Conservation (phyloP, 176 grass and related monocot species). For the Carex myosuroides region DNA sequence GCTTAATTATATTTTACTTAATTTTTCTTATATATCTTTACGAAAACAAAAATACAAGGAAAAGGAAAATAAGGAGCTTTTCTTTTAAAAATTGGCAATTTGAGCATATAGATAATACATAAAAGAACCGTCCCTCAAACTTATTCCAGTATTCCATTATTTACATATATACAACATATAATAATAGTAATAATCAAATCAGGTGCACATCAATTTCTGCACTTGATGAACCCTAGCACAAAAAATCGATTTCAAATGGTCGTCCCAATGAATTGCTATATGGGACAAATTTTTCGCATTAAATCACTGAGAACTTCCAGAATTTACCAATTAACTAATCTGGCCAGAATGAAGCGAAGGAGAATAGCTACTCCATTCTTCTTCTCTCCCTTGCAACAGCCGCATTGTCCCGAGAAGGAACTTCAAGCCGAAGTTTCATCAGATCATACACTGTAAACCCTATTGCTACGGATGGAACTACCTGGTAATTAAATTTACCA, state of each 20-base stretch:
- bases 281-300: not conserved
- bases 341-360: constrained; percentile 52
- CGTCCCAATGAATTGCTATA: not conserved
- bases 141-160: constrained; percentile 12
- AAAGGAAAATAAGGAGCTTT: not conserved
- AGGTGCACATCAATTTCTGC: not conserved
- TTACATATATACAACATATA: constrained; percentile 12
- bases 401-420: constrained; percentile 71
- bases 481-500: constrained; percentile 29
- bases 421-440: constrained; percentile 78
- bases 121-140: not conserved
- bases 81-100: not conserved
- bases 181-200: not conserved
- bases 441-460: constrained; percentile 88
- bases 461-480: constrained; percentile 91
- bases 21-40: not conserved
- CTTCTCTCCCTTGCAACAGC: constrained; percentile 31
- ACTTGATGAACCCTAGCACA: not conserved
- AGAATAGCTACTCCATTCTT: constrained; percentile 45
- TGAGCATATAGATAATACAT: not conserved
- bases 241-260: not conserved
- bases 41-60: not conserved
- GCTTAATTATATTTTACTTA: not conserved
- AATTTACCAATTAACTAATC: constrained; percentile 7
- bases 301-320: not conserved